Percentiles rank a stretch among this genome's conserved stretches.
Evolutionary conservation across 73 alveolate species (phyloP).

Genomic region (Paramecium bursaria): DNA sequence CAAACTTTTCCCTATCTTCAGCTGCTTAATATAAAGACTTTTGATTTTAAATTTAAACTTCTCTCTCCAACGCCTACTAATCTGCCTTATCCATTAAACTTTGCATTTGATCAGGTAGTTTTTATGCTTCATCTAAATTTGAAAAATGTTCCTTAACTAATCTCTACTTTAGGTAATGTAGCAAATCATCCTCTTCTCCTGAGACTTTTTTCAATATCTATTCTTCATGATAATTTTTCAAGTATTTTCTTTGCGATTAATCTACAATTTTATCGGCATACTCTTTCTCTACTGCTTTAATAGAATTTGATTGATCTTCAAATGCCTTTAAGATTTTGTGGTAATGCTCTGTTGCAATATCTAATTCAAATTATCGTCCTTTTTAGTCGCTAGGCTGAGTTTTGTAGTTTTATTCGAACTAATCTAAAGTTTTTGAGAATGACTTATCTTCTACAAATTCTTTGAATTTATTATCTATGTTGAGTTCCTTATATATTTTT

Average conservation of each 20-base stretch:
- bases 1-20: not conserved
- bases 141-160: slow-evolving; percentile 10
- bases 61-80: not conserved
- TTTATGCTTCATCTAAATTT: not conserved
- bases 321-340: slow-evolving; percentile 6
- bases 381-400: not conserved
- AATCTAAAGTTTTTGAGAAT: slow-evolving; percentile 1
- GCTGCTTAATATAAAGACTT: not conserved
- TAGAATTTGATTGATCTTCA: not conserved
- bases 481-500: slow-evolving; percentile 25
- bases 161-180: not conserved
- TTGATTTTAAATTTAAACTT: not conserved
- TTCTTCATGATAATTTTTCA: too few relatives aligned
- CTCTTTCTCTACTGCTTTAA: not conserved
- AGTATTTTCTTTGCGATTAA: too few relatives aligned
- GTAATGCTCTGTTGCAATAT: not conserved
- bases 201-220: not conserved
- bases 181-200: not conserved
- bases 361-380: slow-evolving; percentile 26
- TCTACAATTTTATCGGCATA: not conserved
- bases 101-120: not conserved
- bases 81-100: not conserved
- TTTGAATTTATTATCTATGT: slow-evolving; percentile 1
- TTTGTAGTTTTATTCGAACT: not conserved
- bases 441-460: slow-evolving; percentile 21